Base-by-base conservation (phyloP, 495 filamentous ascomycete genomes). In the Cryomyces minteri region DNA sequence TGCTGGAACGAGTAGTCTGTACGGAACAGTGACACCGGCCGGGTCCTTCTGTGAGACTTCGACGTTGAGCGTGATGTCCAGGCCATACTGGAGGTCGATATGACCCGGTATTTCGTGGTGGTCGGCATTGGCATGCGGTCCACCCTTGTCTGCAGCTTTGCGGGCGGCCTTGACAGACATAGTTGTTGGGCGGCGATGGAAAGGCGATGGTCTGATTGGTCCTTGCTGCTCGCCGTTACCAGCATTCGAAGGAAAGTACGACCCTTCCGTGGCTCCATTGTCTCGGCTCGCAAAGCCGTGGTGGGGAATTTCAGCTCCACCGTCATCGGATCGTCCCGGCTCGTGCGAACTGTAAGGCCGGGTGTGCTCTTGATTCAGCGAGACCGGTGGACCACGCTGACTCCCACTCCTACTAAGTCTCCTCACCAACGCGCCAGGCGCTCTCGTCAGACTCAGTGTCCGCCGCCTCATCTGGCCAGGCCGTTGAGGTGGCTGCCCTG, bases 21-120 rank as follows among this genome's bases (percentile, higher is more conserved):
- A 98, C 31, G 85, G 81, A 39, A 74, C 72, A 3, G 90, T 98
- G 51, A 80, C 81, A n/a, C 90, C 92, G 0, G 79, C 72, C 0
- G 92, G 90, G 54, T 96, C 84, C 47, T 73, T 72, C 30, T 80
- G 74, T 51, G 76, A 82, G 51, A 95, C 73, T 63, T 98, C 90
- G 53, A 90, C 73, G 52, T 92, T 88, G 30, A 98, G 60, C 7
- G 71, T 78, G 30, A 98, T 76, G 43, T 94, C 85, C 25, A 98
- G 66, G 3, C 84, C 87, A 38, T 77, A 77, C 49, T 83, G 67
- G 0, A 93, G 67, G 50, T 92, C 72, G 53, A 88, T 63, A 25
- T 62, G 58, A 25, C 54, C 58, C 12, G 9, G 25, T n/a, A 32
- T 32, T 7, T 46, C 51, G 14, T 48, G 12, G 1, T 12, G 45